phyloP scores from a whole-genome alignment of 805 yeast species.

The Schizosaccharomyces octosporus region DNA sequence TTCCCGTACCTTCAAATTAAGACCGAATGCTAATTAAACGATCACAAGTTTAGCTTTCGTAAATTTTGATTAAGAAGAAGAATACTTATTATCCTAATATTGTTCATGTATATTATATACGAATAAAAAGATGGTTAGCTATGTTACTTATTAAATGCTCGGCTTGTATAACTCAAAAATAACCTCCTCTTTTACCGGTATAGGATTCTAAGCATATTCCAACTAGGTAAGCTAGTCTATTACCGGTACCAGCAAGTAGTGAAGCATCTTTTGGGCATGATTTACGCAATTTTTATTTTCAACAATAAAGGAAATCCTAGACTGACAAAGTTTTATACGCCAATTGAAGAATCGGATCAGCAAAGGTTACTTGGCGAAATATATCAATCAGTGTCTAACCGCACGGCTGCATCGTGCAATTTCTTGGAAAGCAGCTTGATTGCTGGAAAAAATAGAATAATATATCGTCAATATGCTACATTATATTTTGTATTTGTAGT shows the following conservation, averaged over 20 bases:
- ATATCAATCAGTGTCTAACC: slow-evolving; percentile 42
- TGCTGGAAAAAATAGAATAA: slow-evolving; percentile 47
- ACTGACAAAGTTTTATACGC: slow-evolving; percentile 72
- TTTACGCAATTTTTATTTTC: slow-evolving; percentile 65
- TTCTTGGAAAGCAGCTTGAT: slow-evolving; percentile 69
- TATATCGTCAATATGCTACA: slow-evolving; percentile 85
- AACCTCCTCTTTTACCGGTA: too few relatives aligned
- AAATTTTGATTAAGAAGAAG: too few relatives aligned
- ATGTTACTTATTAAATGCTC: too few relatives aligned
- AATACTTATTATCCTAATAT: too few relatives aligned
- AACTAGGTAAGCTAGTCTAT: not conserved
- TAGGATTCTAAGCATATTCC: not conserved
- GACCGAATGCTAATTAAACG: too few relatives aligned
- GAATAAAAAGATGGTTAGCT: too few relatives aligned
- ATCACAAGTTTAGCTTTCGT: too few relatives aligned
- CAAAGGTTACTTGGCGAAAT: slow-evolving; percentile 59
- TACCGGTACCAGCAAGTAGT: not conserved
- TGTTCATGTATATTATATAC: too few relatives aligned
- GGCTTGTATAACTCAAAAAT: too few relatives aligned
- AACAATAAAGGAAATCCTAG: slow-evolving; percentile 81
- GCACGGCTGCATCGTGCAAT: slow-evolving; percentile 61
- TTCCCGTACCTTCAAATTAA: too few relatives aligned
- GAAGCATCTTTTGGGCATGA: slow-evolving; percentile 23
- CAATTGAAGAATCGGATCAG: slow-evolving; percentile 67
- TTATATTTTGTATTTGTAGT: slow-evolving; percentile 87